Evolutionary conservation across 2,329 filamentous ascomycete genomes (phyloP).

Genomic region (Metarhizium anisopliae): DNA sequence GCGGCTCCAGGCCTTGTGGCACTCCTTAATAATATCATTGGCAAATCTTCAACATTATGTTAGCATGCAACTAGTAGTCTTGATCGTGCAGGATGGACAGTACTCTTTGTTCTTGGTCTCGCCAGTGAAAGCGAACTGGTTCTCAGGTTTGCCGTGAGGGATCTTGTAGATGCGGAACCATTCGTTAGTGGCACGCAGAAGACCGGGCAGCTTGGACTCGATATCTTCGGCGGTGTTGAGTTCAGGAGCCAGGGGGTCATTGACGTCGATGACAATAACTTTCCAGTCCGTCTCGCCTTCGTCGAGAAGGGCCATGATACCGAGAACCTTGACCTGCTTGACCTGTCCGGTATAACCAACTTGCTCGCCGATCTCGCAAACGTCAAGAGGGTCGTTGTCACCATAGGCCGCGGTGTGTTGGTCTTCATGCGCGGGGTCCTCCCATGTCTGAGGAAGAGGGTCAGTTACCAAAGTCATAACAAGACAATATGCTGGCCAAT

Average conservation of each 20-base stretch:
- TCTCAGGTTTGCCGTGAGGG: slow-evolving; percentile 99
- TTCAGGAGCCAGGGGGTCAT: slow-evolving; percentile 92
- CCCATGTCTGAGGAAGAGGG: slow-evolving; percentile 68
- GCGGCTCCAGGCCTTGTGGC: slow-evolving; percentile 93
- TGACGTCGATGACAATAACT: slow-evolving; percentile 98
- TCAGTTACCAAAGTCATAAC: not conserved
- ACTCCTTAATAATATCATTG: slow-evolving; percentile 91
- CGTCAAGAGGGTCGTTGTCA: slow-evolving; percentile 97
- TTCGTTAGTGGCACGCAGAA: slow-evolving; percentile 96
- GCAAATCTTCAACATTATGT: slow-evolving; percentile 57
- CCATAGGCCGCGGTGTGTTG: slow-evolving; percentile 99
- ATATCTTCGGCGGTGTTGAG: slow-evolving; percentile 99
- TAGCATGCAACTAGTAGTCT: not conserved
- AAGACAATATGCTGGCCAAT: not conserved
- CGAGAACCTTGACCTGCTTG: slow-evolving; percentile 99
- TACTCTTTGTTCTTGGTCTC: slow-evolving; percentile 99
- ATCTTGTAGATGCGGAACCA: slow-evolving; percentile 99
- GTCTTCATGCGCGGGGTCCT: slow-evolving; percentile 92
- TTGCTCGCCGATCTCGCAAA: slow-evolving; percentile 98
- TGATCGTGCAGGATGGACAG: not conserved
- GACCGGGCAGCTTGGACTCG: slow-evolving; percentile 93
- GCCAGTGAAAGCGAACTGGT: slow-evolving; percentile 99
- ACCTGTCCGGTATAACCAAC: slow-evolving; percentile 93
- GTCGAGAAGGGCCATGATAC: slow-evolving; percentile 97
- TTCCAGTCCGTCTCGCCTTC: slow-evolving; percentile 99